A percentile compares a stretch with the other conserved stretches of the same genome.
Conservation (phyloP, 2,329 filamentous ascomycete species). For the Fusarium sp. region DNA sequence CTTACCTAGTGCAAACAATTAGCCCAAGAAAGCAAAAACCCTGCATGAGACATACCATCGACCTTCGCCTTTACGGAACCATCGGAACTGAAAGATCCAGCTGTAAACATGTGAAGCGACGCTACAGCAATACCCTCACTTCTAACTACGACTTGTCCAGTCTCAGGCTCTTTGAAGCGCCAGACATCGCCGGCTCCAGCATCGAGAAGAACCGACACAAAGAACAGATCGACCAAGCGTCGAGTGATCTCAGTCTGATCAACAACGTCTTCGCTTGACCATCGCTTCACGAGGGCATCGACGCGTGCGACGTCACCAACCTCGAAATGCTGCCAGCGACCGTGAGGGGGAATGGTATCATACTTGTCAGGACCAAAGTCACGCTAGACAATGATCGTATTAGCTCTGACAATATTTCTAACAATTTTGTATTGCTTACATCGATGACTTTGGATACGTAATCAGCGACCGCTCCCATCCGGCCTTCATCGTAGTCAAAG, state of each 20-base stretch:
- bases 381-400: slow-evolving; percentile 44
- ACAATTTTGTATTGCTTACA: slow-evolving; percentile 34
- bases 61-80: slow-evolving; percentile 28
- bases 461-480: slow-evolving; percentile 50
- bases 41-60: slow-evolving; percentile 44
- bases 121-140: slow-evolving; percentile 63
- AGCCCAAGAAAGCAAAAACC: neutral
- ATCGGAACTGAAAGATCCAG: slow-evolving; percentile 48
- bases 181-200: slow-evolving; percentile 61
- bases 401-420: accelerated
- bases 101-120: slow-evolving; percentile 58
- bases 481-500: slow-evolving; percentile 51
- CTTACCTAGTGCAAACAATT: slow-evolving; percentile 27
- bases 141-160: slow-evolving; percentile 47
- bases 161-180: slow-evolving; percentile 53
- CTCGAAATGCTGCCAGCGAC: slow-evolving; percentile 70
- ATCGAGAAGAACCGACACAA: slow-evolving; percentile 66
- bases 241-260: slow-evolving; percentile 58
- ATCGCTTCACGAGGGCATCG: slow-evolving; percentile 52
- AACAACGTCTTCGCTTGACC: slow-evolving; percentile 48
- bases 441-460: slow-evolving; percentile 54
- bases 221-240: slow-evolving; percentile 67
- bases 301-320: slow-evolving; percentile 62
- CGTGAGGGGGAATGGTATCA: slow-evolving; percentile 61
- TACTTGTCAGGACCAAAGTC: slow-evolving; percentile 59